Conservation (phyloP, 75 land plant species). For the Pseudotsuga menziesii region DNA sequence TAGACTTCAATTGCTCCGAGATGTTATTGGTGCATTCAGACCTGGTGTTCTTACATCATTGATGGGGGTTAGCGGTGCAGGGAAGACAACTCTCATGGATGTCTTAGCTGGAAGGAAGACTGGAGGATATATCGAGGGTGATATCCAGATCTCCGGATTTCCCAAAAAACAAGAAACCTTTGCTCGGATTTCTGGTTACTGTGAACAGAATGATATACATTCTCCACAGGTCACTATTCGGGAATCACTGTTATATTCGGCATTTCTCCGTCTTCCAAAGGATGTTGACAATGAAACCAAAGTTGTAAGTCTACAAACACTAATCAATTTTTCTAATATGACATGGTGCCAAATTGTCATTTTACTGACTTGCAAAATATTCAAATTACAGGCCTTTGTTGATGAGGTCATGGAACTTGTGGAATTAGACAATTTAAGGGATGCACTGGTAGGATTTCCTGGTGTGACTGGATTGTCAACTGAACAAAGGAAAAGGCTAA, state of each 20-base stretch:
- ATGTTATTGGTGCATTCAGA: slow-evolving; percentile 70
- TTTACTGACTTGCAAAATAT: neutral
- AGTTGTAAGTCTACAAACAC: slow-evolving; percentile 32
- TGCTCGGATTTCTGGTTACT: slow-evolving; percentile 83
- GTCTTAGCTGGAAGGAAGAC: slow-evolving; percentile 87
- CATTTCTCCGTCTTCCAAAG: slow-evolving; percentile 73
- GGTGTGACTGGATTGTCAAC: slow-evolving; percentile 81
- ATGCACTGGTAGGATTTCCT: slow-evolving; percentile 80
- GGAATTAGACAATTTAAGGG: slow-evolving; percentile 56
- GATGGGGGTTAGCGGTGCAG: slow-evolving; percentile 92
- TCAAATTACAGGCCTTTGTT: slow-evolving; percentile 50
- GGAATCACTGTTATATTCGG: slow-evolving; percentile 78
- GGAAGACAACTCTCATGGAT: slow-evolving; percentile 91
- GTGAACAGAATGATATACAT: slow-evolving; percentile 84
- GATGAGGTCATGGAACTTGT: slow-evolving; percentile 82
- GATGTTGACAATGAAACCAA: slow-evolving; percentile 51
- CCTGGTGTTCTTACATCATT: slow-evolving; percentile 83
- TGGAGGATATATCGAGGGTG: slow-evolving; percentile 87
- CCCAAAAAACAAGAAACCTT: slow-evolving; percentile 81
- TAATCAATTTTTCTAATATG: neutral
- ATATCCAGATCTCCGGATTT: slow-evolving; percentile 70
- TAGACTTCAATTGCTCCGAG: slow-evolving; percentile 61
- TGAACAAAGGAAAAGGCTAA: slow-evolving; percentile 80
- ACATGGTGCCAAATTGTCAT: neutral
- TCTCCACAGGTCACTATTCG: slow-evolving; percentile 78